Conservation (phyloP, 1,139 yeast species). For the Scheffersomyces quercinus region DNA sequence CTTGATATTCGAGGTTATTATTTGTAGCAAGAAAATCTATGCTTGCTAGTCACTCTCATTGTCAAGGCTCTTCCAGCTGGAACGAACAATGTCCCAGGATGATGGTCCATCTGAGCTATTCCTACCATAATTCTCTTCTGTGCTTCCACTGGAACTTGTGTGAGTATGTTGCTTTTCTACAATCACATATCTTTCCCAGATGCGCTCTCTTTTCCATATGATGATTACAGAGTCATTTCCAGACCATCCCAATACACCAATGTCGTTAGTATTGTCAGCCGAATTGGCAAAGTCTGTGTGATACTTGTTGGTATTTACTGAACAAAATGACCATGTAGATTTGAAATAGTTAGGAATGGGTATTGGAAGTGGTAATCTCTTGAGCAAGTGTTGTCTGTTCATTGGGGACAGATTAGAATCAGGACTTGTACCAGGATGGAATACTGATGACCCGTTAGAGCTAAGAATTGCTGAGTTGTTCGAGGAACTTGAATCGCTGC, state of each 20-base stretch:
- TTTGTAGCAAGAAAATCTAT: not conserved
- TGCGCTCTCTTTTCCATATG: conserved; percentile 69
- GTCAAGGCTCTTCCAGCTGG: conserved; percentile 75
- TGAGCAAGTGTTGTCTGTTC: conserved; percentile 70
- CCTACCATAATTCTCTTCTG: not conserved
- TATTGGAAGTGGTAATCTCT: conserved; percentile 61
- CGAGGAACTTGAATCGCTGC: conserved; percentile 6
- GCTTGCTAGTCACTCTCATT: conserved; percentile 8
- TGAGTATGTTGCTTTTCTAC: conserved; percentile 34
- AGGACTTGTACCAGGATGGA: conserved; percentile 11
- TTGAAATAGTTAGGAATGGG: conserved; percentile 72
- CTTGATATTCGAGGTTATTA: too few species aligned
- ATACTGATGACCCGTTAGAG: conserved; percentile 3
- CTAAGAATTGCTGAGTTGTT: conserved; percentile 3
- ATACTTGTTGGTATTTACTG: conserved; percentile 60
- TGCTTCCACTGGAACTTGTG: not conserved
- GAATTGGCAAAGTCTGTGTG: conserved; percentile 20
- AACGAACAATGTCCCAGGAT: conserved; percentile 64
- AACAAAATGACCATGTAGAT: conserved; percentile 88
- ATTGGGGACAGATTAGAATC: conserved; percentile 9
- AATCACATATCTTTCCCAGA: conserved; percentile 85
- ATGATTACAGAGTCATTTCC: conserved; percentile 66
- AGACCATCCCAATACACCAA: conserved; percentile 79
- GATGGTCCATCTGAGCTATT: not conserved
- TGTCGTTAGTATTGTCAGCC: conserved; percentile 39